Base-by-base conservation (phyloP, 2,329 filamentous ascomycete species). In the Ceratocystis diversiconidia region DNA sequence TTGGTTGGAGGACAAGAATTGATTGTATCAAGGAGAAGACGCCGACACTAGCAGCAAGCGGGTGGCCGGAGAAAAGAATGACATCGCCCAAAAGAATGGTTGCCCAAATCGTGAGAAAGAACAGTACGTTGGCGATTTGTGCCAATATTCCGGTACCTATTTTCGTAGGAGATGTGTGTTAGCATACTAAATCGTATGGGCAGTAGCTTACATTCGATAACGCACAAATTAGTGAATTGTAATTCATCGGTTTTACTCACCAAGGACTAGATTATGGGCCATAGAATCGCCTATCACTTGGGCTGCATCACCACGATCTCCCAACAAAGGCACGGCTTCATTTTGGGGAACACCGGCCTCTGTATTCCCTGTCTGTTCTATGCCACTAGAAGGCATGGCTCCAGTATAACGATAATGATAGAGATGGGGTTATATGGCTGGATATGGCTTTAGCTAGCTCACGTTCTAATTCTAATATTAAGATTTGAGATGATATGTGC, bases 31-130 rank as follows among this genome's bases (percentile, higher is more conserved):
- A 79, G 66, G 90, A 79, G 68, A 96, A 79, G 67, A 95, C 75
- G 61, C 85, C 91, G 66, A 87, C 69, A 10, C 78, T 80, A 76
- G 82, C 79, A 67, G 86, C 78, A 73, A 96, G 85, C 6, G 92
- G 92, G 75, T 97, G 92, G 7, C 87, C 85, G 19, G 90, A 91
- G 81, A 97, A 96, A 71, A 96, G 84, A 48, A 89, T 88, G 68
- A 95, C 73, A 36, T 78, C 75, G 65, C 86, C 79, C 52, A 84
- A 82, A 72, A 96, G 84, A 69, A 96, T 82, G 65, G 82, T 82
- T 59, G 84, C 83, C 90, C 90, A 96, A 69, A 95, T 80, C 66
- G 92, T 83, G 44, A 84, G 83, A 61, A 85, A 78, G 68, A 96
- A 82, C 69, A 96, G 82, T 76, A 90, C 78, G 65, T 86, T 83